Evolutionary conservation across 1,284 basidiomycete species (phyloP).

Genomic region (Sutorius eximius): DNA sequence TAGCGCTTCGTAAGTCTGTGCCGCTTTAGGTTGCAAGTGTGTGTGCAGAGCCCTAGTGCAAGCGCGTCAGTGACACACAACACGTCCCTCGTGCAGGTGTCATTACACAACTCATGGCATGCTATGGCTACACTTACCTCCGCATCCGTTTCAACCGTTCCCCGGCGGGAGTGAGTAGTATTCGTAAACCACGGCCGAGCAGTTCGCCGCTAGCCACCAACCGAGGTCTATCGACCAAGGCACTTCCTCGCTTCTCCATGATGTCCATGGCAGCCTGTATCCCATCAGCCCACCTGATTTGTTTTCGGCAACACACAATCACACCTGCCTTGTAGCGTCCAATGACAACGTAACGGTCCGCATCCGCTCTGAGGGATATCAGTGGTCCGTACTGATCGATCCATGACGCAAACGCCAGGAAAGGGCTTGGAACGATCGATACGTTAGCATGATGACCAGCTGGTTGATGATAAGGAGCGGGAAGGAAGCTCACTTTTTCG

Average conservation of each 20-base stretch:
- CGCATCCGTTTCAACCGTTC: slow-evolving; percentile 12
- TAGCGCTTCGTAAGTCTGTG: slow-evolving; percentile 3
- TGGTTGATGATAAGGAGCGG: not conserved
- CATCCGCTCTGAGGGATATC: slow-evolving; percentile 9
- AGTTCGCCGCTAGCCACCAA: slow-evolving; percentile 6
- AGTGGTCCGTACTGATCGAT: slow-evolving; percentile 13
- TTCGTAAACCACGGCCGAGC: slow-evolving; percentile 8
- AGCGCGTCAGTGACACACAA: not conserved
- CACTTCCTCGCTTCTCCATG: slow-evolving; percentile 11
- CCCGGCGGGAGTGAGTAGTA: not conserved
- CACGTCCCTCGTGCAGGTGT: not conserved
- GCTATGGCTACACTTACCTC: not conserved
- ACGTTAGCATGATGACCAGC: not conserved
- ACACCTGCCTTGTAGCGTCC: slow-evolving; percentile 12
- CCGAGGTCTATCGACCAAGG: slow-evolving; percentile 6
- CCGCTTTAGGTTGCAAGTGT: slow-evolving; percentile 7
- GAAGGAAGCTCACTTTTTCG: slow-evolving; percentile 5
- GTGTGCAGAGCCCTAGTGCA: slow-evolving; percentile 9
- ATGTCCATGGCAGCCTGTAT: slow-evolving; percentile 16
- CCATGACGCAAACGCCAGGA: slow-evolving; percentile 6
- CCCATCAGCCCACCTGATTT: not conserved
- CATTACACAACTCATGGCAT: too few species aligned
- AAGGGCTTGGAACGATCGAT: not conserved
- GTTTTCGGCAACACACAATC: not conserved
- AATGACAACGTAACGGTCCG: slow-evolving; percentile 10